Percentiles rank a stretch among this genome's conserved stretches.
phyloP scores from a whole-genome alignment of 192 early-diverging fungal genomes.

The Podila minutissima region DNA sequence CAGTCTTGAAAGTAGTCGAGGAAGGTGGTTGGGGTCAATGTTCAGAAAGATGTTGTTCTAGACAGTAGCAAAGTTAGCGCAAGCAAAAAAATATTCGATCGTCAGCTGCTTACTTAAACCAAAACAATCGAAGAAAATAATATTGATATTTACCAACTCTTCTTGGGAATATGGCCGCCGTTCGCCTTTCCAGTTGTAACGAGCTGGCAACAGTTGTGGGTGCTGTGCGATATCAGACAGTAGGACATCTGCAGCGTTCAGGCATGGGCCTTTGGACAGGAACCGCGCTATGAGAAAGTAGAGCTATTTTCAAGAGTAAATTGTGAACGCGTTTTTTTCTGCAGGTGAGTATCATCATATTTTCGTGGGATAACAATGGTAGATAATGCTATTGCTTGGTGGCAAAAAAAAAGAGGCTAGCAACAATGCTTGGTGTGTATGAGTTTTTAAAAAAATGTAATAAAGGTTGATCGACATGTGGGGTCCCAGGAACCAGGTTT shows the following conservation, averaged over 20 bases:
- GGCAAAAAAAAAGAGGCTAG: neutral
- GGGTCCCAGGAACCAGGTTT: neutral
- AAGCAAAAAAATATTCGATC: too few relatives aligned
- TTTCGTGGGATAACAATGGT: too few relatives aligned
- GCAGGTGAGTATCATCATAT: too few relatives aligned
- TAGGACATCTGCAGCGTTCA: slow-evolving; percentile 62
- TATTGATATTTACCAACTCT: slow-evolving; percentile 62
- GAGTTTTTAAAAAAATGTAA: neutral
- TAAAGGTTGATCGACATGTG: neutral
- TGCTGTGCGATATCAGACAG: slow-evolving; percentile 55
- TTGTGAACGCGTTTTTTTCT: neutral
- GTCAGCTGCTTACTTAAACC: too few relatives aligned
- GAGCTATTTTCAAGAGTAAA: slow-evolving; percentile 57
- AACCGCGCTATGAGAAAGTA: slow-evolving; percentile 80
- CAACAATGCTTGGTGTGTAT: slow-evolving; percentile 2
- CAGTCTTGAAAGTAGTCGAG: slow-evolving; percentile 30
- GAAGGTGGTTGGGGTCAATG: slow-evolving; percentile 50
- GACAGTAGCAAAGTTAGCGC: too few relatives aligned
- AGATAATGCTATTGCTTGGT: neutral
- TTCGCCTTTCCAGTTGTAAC: slow-evolving; percentile 77
- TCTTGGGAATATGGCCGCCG: slow-evolving; percentile 59
- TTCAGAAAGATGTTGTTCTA: slow-evolving; percentile 34
- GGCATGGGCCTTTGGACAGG: slow-evolving; percentile 66
- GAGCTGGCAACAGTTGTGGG: slow-evolving; percentile 67
- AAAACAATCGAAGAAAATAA: slow-evolving; percentile 16